Conservation (phyloP, 305 asterid genomes). For the Solanum hybrid region DNA sequence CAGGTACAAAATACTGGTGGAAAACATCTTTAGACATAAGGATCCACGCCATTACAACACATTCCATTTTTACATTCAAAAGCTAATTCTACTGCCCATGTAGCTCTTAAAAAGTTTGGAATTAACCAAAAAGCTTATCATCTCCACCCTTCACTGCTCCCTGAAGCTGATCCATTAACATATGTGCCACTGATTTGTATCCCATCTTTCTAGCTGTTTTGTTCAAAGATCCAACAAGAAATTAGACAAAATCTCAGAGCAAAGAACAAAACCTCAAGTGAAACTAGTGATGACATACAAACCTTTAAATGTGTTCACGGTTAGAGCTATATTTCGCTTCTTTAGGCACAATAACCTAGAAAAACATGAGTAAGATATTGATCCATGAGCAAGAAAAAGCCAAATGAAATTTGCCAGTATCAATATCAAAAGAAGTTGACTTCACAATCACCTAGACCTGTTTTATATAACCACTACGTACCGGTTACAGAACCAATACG, state of each 20-base stretch:
- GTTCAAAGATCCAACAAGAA: background rate
- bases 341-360: slow-evolving; percentile 60
- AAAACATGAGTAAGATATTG: background rate
- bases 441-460: background rate
- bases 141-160: slow-evolving; percentile 18
- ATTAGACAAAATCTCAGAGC: background rate
- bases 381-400: background rate
- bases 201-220: slow-evolving; percentile 55
- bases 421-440: background rate
- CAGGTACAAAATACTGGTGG: background rate
- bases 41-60: background rate
- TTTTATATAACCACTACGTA: slow-evolving; percentile 1
- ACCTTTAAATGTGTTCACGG: slow-evolving; percentile 68
- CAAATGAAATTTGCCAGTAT: background rate
- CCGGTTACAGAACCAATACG: slow-evolving; percentile 90
- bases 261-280: background rate
- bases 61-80: background rate
- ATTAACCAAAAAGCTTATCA: background rate
- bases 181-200: slow-evolving; percentile 70
- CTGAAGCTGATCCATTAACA: slow-evolving; percentile 57
- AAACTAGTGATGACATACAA: slow-evolving; percentile 16
- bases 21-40: background rate
- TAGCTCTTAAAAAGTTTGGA: background rate
- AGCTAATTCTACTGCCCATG: background rate
- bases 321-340: slow-evolving; percentile 58